Evolutionary conservation across 129 eudicot species (phyloP).

Genomic region (Pittosporum tobira): DNA sequence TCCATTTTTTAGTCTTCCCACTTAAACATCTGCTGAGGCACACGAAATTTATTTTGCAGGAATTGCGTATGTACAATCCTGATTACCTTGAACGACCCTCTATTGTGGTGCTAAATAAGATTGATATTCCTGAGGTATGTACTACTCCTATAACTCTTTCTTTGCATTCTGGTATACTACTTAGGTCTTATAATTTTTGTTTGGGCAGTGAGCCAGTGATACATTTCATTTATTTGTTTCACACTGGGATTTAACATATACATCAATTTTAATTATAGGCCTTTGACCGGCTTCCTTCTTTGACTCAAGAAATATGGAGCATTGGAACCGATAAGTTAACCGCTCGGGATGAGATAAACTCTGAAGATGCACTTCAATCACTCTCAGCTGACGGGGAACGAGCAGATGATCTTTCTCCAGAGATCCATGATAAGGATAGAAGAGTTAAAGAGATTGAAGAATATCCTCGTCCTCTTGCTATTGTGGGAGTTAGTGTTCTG

Average conservation of each 20-base stretch:
- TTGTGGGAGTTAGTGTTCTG: conserved; percentile 93
- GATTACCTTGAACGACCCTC: conserved; percentile 87
- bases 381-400: conserved; percentile 15
- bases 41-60: conserved; percentile 36
- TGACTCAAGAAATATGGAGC: conserved; percentile 53
- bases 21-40: conserved; percentile 1
- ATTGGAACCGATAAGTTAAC: conserved; percentile 42
- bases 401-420: conserved; percentile 15
- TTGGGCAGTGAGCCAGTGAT: background rate
- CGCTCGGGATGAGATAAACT: conserved; percentile 9
- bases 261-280: conserved; percentile 38
- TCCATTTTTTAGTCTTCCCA: background rate
- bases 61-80: conserved; percentile 95
- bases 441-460: conserved; percentile 81
- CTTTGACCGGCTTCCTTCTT: conserved; percentile 48
- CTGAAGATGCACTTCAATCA: conserved; percentile 23
- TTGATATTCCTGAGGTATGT: conserved; percentile 71
- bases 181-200: background rate
- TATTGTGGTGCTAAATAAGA: conserved; percentile 81
- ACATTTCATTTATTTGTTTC: background rate
- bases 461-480: conserved; percentile 72
- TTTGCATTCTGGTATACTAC: background rate
- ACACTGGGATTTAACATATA: conserved; percentile 9
- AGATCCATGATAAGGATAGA: conserved; percentile 17
- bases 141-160: conserved; percentile 8